Base-by-base conservation (phyloP, 1,139 yeast genomes). In the Yamadazyma buinensis region DNA sequence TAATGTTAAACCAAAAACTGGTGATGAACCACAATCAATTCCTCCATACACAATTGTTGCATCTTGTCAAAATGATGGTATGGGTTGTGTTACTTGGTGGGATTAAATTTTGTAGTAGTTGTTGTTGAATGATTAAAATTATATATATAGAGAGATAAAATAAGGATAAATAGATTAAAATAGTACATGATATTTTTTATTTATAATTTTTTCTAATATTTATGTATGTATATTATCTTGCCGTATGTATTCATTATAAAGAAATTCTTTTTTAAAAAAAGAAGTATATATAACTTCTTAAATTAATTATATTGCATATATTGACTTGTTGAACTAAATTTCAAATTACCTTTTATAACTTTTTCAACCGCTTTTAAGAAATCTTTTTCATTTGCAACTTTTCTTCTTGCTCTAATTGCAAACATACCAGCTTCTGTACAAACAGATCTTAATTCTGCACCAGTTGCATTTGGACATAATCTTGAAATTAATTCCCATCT, bases 351-450 rank as follows among this genome's bases (percentile, higher is more conserved):
- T 73, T 90, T 92, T 56, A 92, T 92, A 44, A 92, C 99, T 73
- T 92, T 92, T 51, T 94, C 97, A 36, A 92, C 98, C 22, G 98
- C 95, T 51, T 92, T 87, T 52, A 92, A 72, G 72, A 92, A 92
- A 62, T 92, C 98, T 72, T 92, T 92, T 61, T 92, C 98, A 33
- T 92, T 84, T 27, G 98, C 97, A 37, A 92, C 96, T 73, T 92
- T 92, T 69, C 97, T 79, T 63, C 98, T 80, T 13, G 97, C 96
- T 55, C 99, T 80, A 41, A 92, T 92, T 34, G 98, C 98, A 72
- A 88, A 92, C 98, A 92, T 92, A 51, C 98, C 99, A 5, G 97
- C 97, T 62, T 90, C 97, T 2, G 97, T 90, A 62, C 97, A 88
- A 18, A 90, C 97, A 10, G 95, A 85, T 57, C 96, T 80, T 52